Conservation (phyloP, 2,329 filamentous ascomycete genomes). For the Harringtonia aguacate region DNA sequence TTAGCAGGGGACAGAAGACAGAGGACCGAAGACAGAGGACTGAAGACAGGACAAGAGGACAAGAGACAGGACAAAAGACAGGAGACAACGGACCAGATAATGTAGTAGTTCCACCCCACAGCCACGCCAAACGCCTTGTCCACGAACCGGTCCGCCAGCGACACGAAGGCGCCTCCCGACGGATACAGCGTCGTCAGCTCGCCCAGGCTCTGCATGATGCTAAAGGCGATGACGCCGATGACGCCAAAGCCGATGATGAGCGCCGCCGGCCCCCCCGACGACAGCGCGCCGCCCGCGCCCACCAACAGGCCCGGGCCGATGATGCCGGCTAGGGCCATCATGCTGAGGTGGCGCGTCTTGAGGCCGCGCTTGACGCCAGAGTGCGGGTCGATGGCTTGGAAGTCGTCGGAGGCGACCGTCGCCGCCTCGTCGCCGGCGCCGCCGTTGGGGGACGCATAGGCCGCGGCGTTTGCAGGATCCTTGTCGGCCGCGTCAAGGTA, state of each 20-base stretch:
- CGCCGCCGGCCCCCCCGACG: constrained; percentile 58
- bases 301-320: constrained; percentile 63
- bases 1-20: background rate
- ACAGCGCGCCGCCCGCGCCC: constrained; percentile 58
- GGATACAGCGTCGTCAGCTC: constrained; percentile 67
- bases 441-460: too few relatives aligned
- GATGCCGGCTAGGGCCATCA: constrained; percentile 54
- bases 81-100: constrained; percentile 40
- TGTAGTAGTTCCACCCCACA: constrained; percentile 62
- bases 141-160: constrained; percentile 58
- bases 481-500: too few relatives aligned
- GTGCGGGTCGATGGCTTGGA: constrained; percentile 42
- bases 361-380: constrained; percentile 59
- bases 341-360: constrained; percentile 56
- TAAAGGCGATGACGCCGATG: constrained; percentile 58
- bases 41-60: constrained; percentile 40
- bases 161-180: constrained; percentile 60
- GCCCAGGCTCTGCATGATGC: constrained; percentile 63
- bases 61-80: background rate
- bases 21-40: background rate
- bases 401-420: constrained; percentile 23
- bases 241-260: constrained; percentile 63
- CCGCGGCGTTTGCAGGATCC: too few relatives aligned
- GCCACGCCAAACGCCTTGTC: constrained; percentile 60
- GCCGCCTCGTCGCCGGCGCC: too few relatives aligned